Evolutionary conservation across 2,329 filamentous ascomycete species (phyloP).

Genomic region (Trichophyton equinum): DNA sequence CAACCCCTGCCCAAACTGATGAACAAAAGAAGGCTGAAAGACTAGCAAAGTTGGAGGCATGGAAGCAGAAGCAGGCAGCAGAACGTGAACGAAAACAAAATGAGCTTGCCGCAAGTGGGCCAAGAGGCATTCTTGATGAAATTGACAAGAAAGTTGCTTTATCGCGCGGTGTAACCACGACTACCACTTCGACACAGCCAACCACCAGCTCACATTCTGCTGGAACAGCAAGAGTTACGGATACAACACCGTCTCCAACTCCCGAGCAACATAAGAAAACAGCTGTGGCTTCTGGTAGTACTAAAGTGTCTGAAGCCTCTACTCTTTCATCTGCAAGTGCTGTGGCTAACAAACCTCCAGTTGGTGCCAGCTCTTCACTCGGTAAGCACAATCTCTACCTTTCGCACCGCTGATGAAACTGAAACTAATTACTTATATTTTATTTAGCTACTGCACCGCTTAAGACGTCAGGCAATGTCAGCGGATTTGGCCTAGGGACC

Average conservation of each 20-base stretch:
- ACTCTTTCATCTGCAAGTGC: conserved; percentile 27
- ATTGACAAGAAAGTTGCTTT: conserved; percentile 56
- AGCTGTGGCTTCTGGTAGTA: conserved; percentile 38
- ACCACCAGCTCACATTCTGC: conserved; percentile 79
- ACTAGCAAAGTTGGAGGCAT: conserved; percentile 70
- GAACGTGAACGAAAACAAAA: conserved; percentile 61
- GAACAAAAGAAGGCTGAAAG: conserved; percentile 68
- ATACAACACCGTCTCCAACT: conserved; percentile 49
- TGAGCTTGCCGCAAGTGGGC: conserved; percentile 49
- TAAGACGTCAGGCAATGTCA: conserved; percentile 60
- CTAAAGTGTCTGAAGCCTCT: conserved; percentile 32
- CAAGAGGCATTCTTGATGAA: conserved; percentile 55
- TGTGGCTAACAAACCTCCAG: conserved; percentile 33
- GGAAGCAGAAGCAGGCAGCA: conserved; percentile 78
- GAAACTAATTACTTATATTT: background rate
- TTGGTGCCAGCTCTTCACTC: conserved; percentile 30
- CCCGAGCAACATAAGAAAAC: conserved; percentile 44
- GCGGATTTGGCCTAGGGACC: conserved; percentile 66
- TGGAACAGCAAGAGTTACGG: conserved; percentile 70
- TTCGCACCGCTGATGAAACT: background rate
- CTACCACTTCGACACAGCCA: conserved; percentile 31
- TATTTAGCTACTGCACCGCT: conserved; percentile 37
- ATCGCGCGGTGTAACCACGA: background rate
- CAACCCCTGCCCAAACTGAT: conserved; percentile 45
- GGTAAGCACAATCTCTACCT: conserved; percentile 21